Conservation (phyloP, 805 yeast genomes). For the Peterozyma xylosa region DNA sequence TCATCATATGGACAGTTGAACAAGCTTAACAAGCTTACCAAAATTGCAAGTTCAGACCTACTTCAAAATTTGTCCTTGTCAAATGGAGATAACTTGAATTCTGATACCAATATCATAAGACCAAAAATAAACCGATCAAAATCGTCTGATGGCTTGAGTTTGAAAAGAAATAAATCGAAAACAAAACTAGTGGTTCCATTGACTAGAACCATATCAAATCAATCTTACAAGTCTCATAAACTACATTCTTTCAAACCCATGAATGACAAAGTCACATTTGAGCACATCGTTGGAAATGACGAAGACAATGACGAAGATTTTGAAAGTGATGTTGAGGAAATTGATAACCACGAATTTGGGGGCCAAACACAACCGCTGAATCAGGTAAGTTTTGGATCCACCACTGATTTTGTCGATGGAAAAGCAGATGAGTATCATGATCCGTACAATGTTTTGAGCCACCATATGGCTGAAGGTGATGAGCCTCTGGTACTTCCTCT, state of each 20-base stretch:
- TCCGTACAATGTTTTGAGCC: not conserved
- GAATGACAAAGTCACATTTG: constrained; percentile 5
- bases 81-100: constrained; percentile 2
- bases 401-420: too few species aligned
- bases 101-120: constrained; percentile 5
- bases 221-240: constrained; percentile 5
- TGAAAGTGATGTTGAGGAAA: constrained; percentile 25
- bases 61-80: constrained; percentile 16
- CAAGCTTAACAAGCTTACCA: constrained; percentile 23
- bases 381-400: not conserved
- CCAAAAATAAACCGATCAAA: constrained; percentile 25
- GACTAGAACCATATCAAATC: constrained; percentile 16
- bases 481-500: too few species aligned
- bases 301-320: constrained; percentile 34
- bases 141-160: constrained; percentile 21
- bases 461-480: not conserved
- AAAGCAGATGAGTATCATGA: too few species aligned
- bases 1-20: constrained; percentile 23
- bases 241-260: not conserved
- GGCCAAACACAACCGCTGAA: not conserved
- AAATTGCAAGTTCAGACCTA: constrained; percentile 20
- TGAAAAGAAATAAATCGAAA: constrained; percentile 10
- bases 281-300: constrained; percentile 14
- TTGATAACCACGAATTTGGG: not conserved
- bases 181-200: constrained; percentile 10